Conservation (phyloP, 2,329 filamentous ascomycete genomes). For the Curvularia lunata region DNA sequence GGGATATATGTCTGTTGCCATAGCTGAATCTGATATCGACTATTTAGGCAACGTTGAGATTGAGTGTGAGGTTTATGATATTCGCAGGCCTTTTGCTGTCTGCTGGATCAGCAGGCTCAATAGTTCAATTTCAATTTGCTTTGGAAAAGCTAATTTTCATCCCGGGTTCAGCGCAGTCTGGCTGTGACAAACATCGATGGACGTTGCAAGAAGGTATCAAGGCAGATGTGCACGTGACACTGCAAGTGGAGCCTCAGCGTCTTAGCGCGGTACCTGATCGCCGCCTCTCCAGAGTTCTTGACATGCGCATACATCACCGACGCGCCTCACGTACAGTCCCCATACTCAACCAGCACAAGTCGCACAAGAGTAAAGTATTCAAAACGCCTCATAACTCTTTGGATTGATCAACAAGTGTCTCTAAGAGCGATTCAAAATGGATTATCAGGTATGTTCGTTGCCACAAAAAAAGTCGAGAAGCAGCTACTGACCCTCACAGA, state of each 20-base stretch:
- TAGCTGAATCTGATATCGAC: slow-evolving; percentile 16
- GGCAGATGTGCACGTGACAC: slow-evolving; percentile 17
- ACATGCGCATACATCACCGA: slow-evolving; percentile 19
- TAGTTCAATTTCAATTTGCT: neutral
- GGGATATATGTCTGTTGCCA: slow-evolving; percentile 53
- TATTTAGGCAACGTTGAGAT: neutral
- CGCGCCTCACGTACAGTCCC: slow-evolving; percentile 12
- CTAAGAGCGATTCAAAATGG: slow-evolving; percentile 48
- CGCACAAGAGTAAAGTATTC: slow-evolving; percentile 3
- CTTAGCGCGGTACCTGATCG: slow-evolving; percentile 27
- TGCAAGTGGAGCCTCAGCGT: slow-evolving; percentile 15
- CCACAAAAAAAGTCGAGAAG: slow-evolving; percentile 9
- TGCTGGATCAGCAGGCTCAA: neutral
- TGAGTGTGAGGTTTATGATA: neutral
- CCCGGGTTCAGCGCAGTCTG: neutral
- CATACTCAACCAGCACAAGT: neutral
- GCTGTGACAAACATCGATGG: neutral
- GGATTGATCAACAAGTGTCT: slow-evolving; percentile 7
- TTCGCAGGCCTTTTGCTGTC: neutral
- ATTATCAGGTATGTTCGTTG: slow-evolving; percentile 55
- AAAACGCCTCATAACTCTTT: neutral
- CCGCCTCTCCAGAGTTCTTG: slow-evolving; percentile 30
- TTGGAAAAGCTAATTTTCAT: neutral
- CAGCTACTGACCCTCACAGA: slow-evolving; percentile 58
- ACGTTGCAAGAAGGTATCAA: slow-evolving; percentile 4